Conservation (phyloP, 116 monocot species). For the Dioscorea cayenensis region DNA sequence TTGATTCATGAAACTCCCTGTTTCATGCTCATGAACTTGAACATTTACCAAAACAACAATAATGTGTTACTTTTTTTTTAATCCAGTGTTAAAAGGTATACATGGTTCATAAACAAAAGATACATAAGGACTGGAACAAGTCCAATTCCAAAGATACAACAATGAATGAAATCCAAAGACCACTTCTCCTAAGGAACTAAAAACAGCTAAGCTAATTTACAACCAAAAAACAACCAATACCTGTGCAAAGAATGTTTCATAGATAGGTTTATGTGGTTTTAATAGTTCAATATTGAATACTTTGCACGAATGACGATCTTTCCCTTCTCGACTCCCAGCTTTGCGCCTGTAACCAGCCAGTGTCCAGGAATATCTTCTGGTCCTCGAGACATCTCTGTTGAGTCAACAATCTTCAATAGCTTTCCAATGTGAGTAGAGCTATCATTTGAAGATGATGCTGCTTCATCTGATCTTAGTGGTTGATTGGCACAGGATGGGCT, state of each 20-base stretch:
- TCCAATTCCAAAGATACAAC: neutral
- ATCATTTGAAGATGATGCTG: slow-evolving; percentile 24
- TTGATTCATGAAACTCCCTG: too few relatives aligned
- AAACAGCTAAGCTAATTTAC: slow-evolving; percentile 5
- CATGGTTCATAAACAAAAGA: neutral
- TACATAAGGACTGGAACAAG: neutral
- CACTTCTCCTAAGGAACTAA: neutral
- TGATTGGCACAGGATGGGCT: slow-evolving; percentile 20
- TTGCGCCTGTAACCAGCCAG: slow-evolving; percentile 77
- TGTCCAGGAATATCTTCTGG: slow-evolving; percentile 70
- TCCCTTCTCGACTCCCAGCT: slow-evolving; percentile 76
- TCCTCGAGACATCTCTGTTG: slow-evolving; percentile 53
- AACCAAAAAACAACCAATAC: slow-evolving; percentile 1
- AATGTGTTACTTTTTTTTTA: too few relatives aligned
- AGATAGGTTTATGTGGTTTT: slow-evolving; percentile 7
- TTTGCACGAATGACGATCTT: slow-evolving; percentile 72
- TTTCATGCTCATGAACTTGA: too few relatives aligned
- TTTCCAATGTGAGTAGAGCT: slow-evolving; percentile 17
- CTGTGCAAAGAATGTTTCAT: slow-evolving; percentile 16
- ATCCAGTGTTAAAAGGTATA: too few relatives aligned
- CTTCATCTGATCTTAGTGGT: slow-evolving; percentile 14
- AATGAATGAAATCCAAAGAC: neutral
- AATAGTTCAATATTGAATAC: slow-evolving; percentile 84
- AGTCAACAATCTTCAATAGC: slow-evolving; percentile 58
- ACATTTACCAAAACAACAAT: too few relatives aligned